These are phyloP conservation scores for Pleurotus cornucopiae DNA, from an alignment of 768 basidiomycete species.

Conservation along the genomic window DNA sequence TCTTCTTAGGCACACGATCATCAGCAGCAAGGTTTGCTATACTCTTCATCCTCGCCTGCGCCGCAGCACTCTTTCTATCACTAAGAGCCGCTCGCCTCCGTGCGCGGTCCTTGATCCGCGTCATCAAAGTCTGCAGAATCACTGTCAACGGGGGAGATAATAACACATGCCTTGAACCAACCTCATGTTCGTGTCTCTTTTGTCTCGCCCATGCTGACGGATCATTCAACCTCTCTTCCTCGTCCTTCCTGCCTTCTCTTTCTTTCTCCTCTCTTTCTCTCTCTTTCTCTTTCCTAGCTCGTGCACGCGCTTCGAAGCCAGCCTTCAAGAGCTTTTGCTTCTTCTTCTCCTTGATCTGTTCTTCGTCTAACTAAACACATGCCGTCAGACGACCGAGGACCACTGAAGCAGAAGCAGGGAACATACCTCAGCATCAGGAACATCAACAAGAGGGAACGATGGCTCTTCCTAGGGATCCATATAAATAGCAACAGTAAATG, in stretches of 20 bases:
- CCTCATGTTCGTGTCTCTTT: conserved; percentile 79
- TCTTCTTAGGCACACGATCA: conserved; percentile 77
- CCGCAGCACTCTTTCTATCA: conserved; percentile 91
- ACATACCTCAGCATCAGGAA: conserved; percentile 81
- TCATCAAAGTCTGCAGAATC: conserved; percentile 61
- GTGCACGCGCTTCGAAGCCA: conserved; percentile 85
- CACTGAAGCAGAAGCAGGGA: background rate
- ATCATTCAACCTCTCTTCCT: conserved; percentile 71
- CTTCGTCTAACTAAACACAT: conserved; percentile 70
- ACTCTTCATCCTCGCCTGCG: conserved; percentile 94
- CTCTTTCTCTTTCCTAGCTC: conserved; percentile 83
- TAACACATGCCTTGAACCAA: conserved; percentile 19
- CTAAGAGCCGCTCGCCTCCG: conserved; percentile 76
- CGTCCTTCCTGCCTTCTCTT: conserved; percentile 67
- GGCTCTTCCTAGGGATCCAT: conserved; percentile 62
- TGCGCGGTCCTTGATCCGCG: conserved; percentile 79
- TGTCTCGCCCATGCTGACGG: conserved; percentile 69
- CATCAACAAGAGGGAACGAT: conserved; percentile 86
- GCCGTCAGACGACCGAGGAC: background rate
- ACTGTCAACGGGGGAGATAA: background rate
- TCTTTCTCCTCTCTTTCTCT: conserved; percentile 74
- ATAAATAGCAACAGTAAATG: background rate
- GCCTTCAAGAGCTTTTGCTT: conserved; percentile 92
- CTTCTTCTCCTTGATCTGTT: conserved; percentile 89
- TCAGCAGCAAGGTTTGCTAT: conserved; percentile 91